These are phyloP conservation scores for Phyllosticta citrichinensis DNA, from an alignment of 2,329 filamentous ascomycete genomes.

Conservation along the genomic window DNA sequence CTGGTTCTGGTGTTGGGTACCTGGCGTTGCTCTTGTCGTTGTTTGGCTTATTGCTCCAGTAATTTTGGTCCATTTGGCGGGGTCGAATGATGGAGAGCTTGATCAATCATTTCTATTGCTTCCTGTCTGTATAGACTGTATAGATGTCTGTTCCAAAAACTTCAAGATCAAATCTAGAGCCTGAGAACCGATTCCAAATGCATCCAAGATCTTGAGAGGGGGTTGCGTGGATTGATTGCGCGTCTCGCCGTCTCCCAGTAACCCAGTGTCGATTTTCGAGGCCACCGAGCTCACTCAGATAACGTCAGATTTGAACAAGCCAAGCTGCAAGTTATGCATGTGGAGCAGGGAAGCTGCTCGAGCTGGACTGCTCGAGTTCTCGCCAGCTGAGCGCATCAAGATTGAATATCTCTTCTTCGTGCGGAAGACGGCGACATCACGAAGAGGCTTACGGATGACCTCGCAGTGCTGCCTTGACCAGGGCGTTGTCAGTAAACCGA, in stretches of 20 bases:
- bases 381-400: not conserved
- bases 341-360: not conserved
- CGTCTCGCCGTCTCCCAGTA: not conserved
- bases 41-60: not conserved
- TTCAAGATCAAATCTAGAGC: not conserved
- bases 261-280: not conserved
- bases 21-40: not conserved
- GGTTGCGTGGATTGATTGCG: not conserved
- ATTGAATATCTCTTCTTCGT: not conserved
- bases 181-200: not conserved
- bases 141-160: not conserved
- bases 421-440: not conserved
- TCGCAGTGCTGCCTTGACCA: not conserved
- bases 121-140: not conserved
- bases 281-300: not conserved
- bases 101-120: not conserved
- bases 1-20: not conserved
- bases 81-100: not conserved
- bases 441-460: not conserved
- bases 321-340: not conserved
- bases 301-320: not conserved
- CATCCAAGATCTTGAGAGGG: not conserved
- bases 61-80: not conserved
- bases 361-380: not conserved
- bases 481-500: not conserved